Evolutionary conservation across 441 rosid species (phyloP).

Genomic region (Erodium moschatum): DNA sequence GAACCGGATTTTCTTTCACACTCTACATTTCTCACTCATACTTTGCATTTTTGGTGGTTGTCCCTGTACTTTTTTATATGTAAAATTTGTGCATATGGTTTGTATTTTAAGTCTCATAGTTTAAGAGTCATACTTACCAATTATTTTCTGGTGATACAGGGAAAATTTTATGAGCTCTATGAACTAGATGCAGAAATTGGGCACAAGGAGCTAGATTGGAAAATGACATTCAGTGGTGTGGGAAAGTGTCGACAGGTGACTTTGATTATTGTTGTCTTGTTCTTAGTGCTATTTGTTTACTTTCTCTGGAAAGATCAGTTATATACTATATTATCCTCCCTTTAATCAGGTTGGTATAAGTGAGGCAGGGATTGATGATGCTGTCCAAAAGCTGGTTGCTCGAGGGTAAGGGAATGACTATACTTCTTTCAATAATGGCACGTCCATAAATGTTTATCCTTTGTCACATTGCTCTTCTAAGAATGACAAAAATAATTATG

Average conservation of each 20-base stretch:
- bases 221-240: conserved; percentile 83
- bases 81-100: background rate
- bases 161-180: conserved; percentile 91
- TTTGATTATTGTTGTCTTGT: conserved; percentile 15
- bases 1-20: conserved; percentile 5
- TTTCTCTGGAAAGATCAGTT: background rate
- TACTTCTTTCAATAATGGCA: background rate
- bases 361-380: conserved; percentile 86
- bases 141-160: conserved; percentile 36
- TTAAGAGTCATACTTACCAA: background rate
- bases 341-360: conserved; percentile 70
- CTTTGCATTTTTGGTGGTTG: background rate
- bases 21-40: background rate
- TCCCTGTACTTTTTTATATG: background rate
- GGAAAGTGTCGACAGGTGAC: conserved; percentile 95
- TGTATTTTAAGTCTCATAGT: background rate
- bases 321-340: conserved; percentile 5
- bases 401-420: conserved; percentile 55
- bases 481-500: background rate
- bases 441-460: background rate
- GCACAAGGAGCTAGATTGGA: conserved; percentile 92
- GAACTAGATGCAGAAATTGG: conserved; percentile 96
- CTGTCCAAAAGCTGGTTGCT: conserved; percentile 80
- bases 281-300: conserved; percentile 1
- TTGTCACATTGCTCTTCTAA: background rate